Conservation (phyloP, 108 stramenopile species). For the Cyclotella distinguenda region DNA sequence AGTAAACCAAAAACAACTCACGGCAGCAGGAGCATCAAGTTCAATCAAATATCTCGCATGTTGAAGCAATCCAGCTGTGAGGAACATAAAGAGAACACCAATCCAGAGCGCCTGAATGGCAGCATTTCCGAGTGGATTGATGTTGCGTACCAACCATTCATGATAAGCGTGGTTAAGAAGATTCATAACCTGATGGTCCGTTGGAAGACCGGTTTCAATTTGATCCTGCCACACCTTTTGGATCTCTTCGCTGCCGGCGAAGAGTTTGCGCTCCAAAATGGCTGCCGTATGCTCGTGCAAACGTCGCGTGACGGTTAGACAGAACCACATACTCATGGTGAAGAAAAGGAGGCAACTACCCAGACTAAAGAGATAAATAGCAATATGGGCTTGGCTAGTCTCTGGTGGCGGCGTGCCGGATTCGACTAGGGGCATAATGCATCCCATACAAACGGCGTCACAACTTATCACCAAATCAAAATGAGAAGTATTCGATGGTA, state of each 20-base stretch:
- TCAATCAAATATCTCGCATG: conserved; percentile 22
- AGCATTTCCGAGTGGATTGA: conserved; percentile 29
- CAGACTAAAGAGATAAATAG: conserved; percentile 22
- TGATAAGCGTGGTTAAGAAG: conserved; percentile 39
- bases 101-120: conserved; percentile 29
- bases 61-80: conserved; percentile 24
- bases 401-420: conserved; percentile 18
- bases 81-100: conserved; percentile 36
- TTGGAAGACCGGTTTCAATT: conserved; percentile 21
- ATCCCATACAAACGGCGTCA: conserved; percentile 35
- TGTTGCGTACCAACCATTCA: conserved; percentile 24
- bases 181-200: conserved; percentile 27
- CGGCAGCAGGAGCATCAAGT: conserved; percentile 9
- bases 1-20: conserved; percentile 31
- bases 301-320: conserved; percentile 30
- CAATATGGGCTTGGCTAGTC: conserved; percentile 10
- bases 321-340: conserved; percentile 24
- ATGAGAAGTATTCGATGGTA: not conserved
- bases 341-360: conserved; percentile 27
- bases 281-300: conserved; percentile 45
- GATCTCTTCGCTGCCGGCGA: conserved; percentile 23
- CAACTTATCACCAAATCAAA: not conserved
- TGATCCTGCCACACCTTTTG: conserved; percentile 37
- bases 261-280: conserved; percentile 41
- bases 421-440: conserved; percentile 22